Evolutionary conservation across 805 yeast species (phyloP), one percentile per base, ranked within the genome.

Genomic region (Wickerhamiella lipophila): DNA sequence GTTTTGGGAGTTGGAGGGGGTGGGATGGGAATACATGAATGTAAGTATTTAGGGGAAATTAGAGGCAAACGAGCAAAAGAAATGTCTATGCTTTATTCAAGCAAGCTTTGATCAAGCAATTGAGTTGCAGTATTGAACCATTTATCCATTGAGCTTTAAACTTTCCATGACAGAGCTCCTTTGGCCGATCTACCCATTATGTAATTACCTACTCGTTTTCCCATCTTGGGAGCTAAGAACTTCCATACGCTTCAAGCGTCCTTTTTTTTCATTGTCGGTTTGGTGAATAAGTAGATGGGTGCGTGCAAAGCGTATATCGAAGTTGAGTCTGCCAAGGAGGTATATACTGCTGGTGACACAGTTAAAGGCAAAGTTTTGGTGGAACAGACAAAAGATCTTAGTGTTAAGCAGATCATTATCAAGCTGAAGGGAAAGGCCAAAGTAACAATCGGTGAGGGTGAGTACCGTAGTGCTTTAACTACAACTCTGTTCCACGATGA

Each of bases 381-480:
- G 23, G 6, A 11, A 5, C 42, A 18, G 6, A 42, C 41, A 25
- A 41, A 36, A 16, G 42, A 40, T 16, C 16, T 42, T 19, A 23
- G 35, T 32, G 40, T 47, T 29, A 41, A 42, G 23, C 42, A 47
- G 46, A 41, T 47, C 15, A 46, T 47, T 15, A 32, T 47, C 30
- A 47, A 47, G 34, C 38, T 47, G 16, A 41, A 41, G 16, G 50
- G 46, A 4, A 40, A 40, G 19, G 42, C 46, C 21, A 41, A 47
- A 23, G 50, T 47, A 19, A 41, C 50, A 11, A 41, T 47, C 15
- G 50, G 50, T 12, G 50, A 47, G 27, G 50, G 50, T 25, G 39
- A 40, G 38, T 47, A 47, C 34, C 50, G 50, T 25, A 39, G 46
- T 27, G 46, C 42, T 11, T 18, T 40, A 16, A 19, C 23, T 21